These are phyloP conservation scores for Sphenostylis stenocarpa DNA, from an alignment of 306 rosid genomes.

Conservation along the genomic window DNA sequence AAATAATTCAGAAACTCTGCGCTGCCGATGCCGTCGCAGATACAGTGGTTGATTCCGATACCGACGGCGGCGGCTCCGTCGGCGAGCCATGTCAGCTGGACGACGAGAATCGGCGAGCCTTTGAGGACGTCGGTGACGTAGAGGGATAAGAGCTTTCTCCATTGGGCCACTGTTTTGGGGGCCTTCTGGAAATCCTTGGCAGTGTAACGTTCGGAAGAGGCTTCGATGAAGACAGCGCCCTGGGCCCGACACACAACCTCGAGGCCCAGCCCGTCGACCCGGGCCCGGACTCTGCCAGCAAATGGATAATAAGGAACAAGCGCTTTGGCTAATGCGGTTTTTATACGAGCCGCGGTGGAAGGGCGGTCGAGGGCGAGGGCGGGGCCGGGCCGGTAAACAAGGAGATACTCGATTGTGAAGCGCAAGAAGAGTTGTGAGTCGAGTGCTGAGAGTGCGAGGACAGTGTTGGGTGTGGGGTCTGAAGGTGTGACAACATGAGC, in stretches of 20 bases:
- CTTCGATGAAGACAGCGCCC: constrained; percentile 76
- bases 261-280: constrained; percentile 42
- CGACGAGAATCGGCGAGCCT: constrained; percentile 68
- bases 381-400: constrained; percentile 47
- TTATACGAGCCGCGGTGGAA: constrained; percentile 39
- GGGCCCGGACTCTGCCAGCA: constrained; percentile 62
- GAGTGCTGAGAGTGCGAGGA: constrained; percentile 65
- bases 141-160: constrained; percentile 68
- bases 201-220: constrained; percentile 44
- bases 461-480: constrained; percentile 60
- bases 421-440: constrained; percentile 94
- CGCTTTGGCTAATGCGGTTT: constrained; percentile 61
- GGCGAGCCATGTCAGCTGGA: constrained; percentile 80
- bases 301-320: constrained; percentile 70
- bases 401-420: constrained; percentile 78
- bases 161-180: constrained; percentile 53
- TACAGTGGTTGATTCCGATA: constrained; percentile 72
- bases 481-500: constrained; percentile 61
- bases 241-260: constrained; percentile 73
- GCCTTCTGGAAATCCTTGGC: constrained; percentile 56
- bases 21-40: constrained; percentile 82
- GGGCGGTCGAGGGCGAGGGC: constrained; percentile 31
- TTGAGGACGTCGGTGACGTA: constrained; percentile 67
- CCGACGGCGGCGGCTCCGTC: constrained; percentile 79
- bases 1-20: constrained; percentile 69